Evolutionary conservation across 2,329 filamentous ascomycete genomes (phyloP).

Genomic region (Beauveria australis): DNA sequence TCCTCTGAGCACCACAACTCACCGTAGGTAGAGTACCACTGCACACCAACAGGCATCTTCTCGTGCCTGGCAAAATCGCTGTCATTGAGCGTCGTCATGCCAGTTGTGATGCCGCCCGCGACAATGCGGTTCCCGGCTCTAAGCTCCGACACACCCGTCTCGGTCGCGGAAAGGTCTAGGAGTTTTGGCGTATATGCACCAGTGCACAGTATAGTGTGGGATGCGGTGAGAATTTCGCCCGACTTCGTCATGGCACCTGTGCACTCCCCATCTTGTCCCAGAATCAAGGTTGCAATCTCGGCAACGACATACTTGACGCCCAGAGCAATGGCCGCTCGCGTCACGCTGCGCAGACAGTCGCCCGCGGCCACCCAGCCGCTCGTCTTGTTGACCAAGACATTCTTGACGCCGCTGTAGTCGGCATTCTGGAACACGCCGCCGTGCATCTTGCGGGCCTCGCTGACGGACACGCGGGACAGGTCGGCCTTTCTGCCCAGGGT

Average conservation of each 20-base stretch:
- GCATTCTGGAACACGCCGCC: constrained; percentile 52
- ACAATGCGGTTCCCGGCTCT: constrained; percentile 46
- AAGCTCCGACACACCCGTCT: constrained; percentile 37
- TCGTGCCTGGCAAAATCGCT: constrained; percentile 36
- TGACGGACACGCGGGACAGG: constrained; percentile 35
- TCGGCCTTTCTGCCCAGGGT: constrained; percentile 32
- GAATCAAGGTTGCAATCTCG: constrained; percentile 38
- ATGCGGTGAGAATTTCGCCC: constrained; percentile 37
- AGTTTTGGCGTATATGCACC: constrained; percentile 51
- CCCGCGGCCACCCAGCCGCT: constrained; percentile 59
- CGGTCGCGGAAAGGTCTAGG: constrained; percentile 41
- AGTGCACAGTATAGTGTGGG: constrained; percentile 44
- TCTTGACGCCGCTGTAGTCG: constrained; percentile 49
- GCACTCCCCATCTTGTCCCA: constrained; percentile 37
- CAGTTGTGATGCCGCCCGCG: constrained; percentile 52
- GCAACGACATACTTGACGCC: constrained; percentile 52
- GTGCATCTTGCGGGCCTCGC: constrained; percentile 41
- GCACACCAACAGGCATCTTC: constrained; percentile 41
- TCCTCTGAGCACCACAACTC: not conserved
- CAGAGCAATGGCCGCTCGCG: constrained; percentile 40
- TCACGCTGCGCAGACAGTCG: constrained; percentile 47
- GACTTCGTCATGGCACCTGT: constrained; percentile 39
- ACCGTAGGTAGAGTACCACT: constrained; percentile 31
- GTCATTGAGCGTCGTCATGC: constrained; percentile 44
- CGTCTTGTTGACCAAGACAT: constrained; percentile 52